phyloP scores from a whole-genome alignment of 2,329 filamentous ascomycete species.

The Phaeoacremonium minimum region DNA sequence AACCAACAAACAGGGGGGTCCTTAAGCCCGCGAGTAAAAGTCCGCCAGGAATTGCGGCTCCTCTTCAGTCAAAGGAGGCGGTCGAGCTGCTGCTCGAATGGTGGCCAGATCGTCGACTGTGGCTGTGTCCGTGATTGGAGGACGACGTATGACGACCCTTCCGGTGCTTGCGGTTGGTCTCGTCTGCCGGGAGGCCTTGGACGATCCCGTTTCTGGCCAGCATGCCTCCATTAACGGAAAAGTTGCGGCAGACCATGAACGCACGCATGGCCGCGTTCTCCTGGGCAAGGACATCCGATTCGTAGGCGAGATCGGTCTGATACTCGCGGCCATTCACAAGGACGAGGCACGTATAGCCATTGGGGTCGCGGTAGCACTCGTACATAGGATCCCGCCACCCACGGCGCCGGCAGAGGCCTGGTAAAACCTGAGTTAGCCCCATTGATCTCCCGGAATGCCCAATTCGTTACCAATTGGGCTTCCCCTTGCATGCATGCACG shows the following conservation, averaged over 20 bases:
- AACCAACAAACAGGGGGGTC: too few species aligned
- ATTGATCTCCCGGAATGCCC: conserved; percentile 7
- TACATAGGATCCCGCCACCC: conserved; percentile 91
- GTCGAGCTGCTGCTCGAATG: conserved; percentile 62
- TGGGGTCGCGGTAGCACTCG: conserved; percentile 70
- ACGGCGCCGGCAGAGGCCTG: conserved; percentile 90
- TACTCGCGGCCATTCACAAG: conserved; percentile 96
- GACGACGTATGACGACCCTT: conserved; percentile 44
- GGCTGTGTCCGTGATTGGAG: conserved; percentile 32
- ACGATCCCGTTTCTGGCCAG: conserved; percentile 65
- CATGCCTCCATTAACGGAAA: conserved; percentile 96
- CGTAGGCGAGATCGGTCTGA: conserved; percentile 82
- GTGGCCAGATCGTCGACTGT: conserved; percentile 47
- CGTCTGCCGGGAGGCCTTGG: conserved; percentile 57
- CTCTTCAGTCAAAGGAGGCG: conserved; percentile 49
- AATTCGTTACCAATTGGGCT: conserved; percentile 7
- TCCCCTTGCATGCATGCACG: conserved; percentile 1
- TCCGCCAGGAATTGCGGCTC: too few species aligned
- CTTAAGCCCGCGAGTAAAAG: too few species aligned
- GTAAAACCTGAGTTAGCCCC: conserved; percentile 11
- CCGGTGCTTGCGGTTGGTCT: conserved; percentile 42
- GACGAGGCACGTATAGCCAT: conserved; percentile 83
- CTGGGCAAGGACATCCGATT: conserved; percentile 76
- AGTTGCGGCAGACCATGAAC: conserved; percentile 97
- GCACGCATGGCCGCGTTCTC: conserved; percentile 94